These are phyloP conservation scores for Pseudopithomyces maydicus DNA, from an alignment of 2,329 filamentous ascomycete species.

Conservation along the genomic window DNA sequence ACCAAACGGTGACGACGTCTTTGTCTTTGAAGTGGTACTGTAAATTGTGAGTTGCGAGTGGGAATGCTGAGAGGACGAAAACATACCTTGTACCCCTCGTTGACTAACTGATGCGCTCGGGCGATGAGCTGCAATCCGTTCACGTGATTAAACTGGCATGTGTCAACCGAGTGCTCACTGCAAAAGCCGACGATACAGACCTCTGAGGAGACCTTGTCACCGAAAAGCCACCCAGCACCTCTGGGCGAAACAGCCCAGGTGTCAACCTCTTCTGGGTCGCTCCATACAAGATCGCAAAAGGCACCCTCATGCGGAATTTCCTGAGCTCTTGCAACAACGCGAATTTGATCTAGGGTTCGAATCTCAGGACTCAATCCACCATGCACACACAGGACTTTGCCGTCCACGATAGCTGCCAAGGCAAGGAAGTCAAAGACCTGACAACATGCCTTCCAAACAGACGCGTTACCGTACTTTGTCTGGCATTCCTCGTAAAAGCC, in stretches of 20 bases:
- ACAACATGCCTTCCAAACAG: constrained; percentile 99
- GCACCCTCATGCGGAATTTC: constrained; percentile 98
- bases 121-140: constrained; percentile 75
- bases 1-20: constrained; percentile 95
- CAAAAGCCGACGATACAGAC: constrained; percentile 30
- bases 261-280: constrained; percentile 73
- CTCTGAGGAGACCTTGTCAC: constrained; percentile 74
- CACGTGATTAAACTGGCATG: constrained; percentile 70
- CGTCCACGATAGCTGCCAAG: constrained; percentile 95
- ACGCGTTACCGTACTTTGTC: constrained; percentile 98
- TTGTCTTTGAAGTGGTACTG: constrained; percentile 93
- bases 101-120: constrained; percentile 75
- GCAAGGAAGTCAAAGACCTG: constrained; percentile 99
- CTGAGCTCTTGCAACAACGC: constrained; percentile 74
- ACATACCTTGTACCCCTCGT: constrained; percentile 73
- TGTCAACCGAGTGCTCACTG: constrained; percentile 6
- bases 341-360: constrained; percentile 87
- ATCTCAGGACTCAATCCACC: constrained; percentile 98
- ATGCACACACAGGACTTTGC: constrained; percentile 99
- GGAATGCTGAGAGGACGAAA: neutral
- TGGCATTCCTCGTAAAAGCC: constrained; percentile 99
- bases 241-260: constrained; percentile 73
- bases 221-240: constrained; percentile 71
- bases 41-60: constrained; percentile 19
- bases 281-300: constrained; percentile 98